Percentiles rank a stretch among this genome's conserved stretches.
Conservation (phyloP, 2,329 filamentous ascomycete genomes). For the Acrocalymma vagum region DNA sequence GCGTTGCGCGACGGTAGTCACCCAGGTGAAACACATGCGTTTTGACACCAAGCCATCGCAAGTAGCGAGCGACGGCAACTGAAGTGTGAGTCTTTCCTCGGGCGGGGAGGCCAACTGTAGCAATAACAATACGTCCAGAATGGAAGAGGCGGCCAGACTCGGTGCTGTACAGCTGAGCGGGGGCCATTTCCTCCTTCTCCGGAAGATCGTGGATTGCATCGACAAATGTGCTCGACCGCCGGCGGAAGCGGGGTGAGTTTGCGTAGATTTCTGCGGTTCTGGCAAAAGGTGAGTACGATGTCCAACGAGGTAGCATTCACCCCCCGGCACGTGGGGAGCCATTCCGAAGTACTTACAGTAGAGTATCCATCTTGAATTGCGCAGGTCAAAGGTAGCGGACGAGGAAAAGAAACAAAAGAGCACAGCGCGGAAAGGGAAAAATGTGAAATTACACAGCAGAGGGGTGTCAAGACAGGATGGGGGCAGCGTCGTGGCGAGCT, state of each 20-base stretch:
- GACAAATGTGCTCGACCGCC: constrained; percentile 94
- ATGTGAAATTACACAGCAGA: constrained; percentile 5
- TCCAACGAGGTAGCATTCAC: constrained; percentile 12
- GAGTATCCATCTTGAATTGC: constrained; percentile 63
- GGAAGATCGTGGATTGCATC: constrained; percentile 96
- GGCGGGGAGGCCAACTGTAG: constrained; percentile 93
- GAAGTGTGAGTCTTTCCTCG: constrained; percentile 98
- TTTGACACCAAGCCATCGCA: constrained; percentile 97
- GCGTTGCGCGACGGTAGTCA: constrained; percentile 91
- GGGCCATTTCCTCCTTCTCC: constrained; percentile 84
- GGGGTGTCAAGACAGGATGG: constrained; percentile 11
- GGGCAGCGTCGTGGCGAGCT: constrained; percentile 23
- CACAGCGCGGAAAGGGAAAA: constrained; percentile 6
- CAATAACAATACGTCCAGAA: constrained; percentile 95
- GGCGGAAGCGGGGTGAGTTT: constrained; percentile 87
- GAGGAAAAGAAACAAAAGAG: constrained; percentile 12
- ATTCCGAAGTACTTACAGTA: constrained; percentile 62
- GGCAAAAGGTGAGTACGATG: constrained; percentile 27
- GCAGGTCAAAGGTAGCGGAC: constrained; percentile 10
- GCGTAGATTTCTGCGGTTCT: constrained; percentile 92
- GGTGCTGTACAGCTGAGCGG: constrained; percentile 96
- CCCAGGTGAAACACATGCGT: constrained; percentile 97
- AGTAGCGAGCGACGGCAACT: constrained; percentile 91
- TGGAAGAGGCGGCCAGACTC: constrained; percentile 98
- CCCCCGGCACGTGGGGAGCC: constrained; percentile 23